A percentile compares a stretch with the other conserved stretches of the same genome.
phyloP scores from a whole-genome alignment of 441 rosid genomes.

The Pelargonium australe region DNA sequence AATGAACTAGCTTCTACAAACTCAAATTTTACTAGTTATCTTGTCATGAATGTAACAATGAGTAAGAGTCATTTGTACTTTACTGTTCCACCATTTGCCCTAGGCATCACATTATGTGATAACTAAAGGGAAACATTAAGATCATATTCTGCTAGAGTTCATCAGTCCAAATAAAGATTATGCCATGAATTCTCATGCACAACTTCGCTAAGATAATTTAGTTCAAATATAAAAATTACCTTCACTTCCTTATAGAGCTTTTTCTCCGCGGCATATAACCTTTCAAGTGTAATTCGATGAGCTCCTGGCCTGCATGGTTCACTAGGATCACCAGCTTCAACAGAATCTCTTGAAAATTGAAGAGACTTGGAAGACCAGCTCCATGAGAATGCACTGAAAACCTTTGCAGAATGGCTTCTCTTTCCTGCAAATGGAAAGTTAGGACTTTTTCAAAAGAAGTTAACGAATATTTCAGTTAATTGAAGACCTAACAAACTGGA shows the following conservation, averaged over 20 bases:
- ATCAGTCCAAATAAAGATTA: not conserved
- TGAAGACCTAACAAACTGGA: not conserved
- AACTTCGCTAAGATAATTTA: conserved; percentile 14
- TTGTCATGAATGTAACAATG: not conserved
- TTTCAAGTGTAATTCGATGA: conserved; percentile 72
- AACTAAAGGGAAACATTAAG: not conserved
- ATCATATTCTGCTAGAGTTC: not conserved
- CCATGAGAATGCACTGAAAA: conserved; percentile 84
- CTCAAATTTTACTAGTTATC: not conserved
- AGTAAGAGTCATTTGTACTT: not conserved
- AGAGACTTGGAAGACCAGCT: conserved; percentile 82
- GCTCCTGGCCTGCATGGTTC: conserved; percentile 87
- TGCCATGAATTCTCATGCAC: conserved; percentile 10
- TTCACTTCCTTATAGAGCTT: conserved; percentile 74
- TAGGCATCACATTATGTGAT: conserved; percentile 1
- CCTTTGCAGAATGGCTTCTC: conserved; percentile 75
- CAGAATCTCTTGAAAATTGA: conserved; percentile 42
- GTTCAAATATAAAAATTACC: conserved; percentile 36
- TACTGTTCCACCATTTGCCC: not conserved
- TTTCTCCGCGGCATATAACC: conserved; percentile 66
- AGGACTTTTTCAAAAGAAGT: conserved; percentile 9
- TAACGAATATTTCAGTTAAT: not conserved
- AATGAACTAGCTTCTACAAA: not conserved
- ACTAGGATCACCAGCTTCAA: conserved; percentile 29
- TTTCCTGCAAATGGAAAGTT: conserved; percentile 48